These are phyloP conservation scores for Heritiera littoralis DNA, from an alignment of 345 rosid species.

Conservation along the genomic window DNA sequence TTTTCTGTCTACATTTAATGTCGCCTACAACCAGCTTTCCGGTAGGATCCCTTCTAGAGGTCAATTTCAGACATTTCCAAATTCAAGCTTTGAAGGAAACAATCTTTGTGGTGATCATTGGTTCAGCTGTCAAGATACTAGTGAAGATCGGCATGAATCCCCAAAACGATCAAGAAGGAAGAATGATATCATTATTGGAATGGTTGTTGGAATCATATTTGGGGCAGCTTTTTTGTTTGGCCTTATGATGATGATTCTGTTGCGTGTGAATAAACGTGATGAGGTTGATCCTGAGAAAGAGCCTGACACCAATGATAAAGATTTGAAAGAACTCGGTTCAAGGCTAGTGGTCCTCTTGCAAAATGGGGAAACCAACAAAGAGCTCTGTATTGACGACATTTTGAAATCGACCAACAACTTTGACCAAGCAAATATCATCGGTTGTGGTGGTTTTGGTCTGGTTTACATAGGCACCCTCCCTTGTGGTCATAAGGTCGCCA, in stretches of 20 bases:
- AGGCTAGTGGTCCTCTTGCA: slow-evolving; percentile 60
- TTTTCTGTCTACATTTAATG: slow-evolving; percentile 58
- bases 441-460: slow-evolving; percentile 86
- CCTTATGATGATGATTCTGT: slow-evolving; percentile 45
- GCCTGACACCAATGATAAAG: slow-evolving; percentile 36
- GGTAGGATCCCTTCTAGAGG: slow-evolving; percentile 61
- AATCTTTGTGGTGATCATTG: slow-evolving; percentile 67
- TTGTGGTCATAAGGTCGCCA: slow-evolving; percentile 63
- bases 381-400: slow-evolving; percentile 64
- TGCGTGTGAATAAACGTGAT: slow-evolving; percentile 48
- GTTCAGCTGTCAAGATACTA: slow-evolving; percentile 34
- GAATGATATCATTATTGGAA: slow-evolving; percentile 43
- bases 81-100: slow-evolving; percentile 76
- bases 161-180: slow-evolving; percentile 31
- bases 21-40: slow-evolving; percentile 51
- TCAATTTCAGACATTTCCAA: slow-evolving; percentile 73
- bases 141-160: slow-evolving; percentile 10
- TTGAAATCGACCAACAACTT: slow-evolving; percentile 63
- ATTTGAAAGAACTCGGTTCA: slow-evolving; percentile 53
- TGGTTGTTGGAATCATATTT: slow-evolving; percentile 56
- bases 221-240: slow-evolving; percentile 51
- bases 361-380: slow-evolving; percentile 43
- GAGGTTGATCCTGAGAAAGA: slow-evolving; percentile 72
- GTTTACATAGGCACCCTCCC: slow-evolving; percentile 73
- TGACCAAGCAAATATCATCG: slow-evolving; percentile 74